Conservation (phyloP, 208 protist genomes). For the Acanthamoeba sp. region DNA sequence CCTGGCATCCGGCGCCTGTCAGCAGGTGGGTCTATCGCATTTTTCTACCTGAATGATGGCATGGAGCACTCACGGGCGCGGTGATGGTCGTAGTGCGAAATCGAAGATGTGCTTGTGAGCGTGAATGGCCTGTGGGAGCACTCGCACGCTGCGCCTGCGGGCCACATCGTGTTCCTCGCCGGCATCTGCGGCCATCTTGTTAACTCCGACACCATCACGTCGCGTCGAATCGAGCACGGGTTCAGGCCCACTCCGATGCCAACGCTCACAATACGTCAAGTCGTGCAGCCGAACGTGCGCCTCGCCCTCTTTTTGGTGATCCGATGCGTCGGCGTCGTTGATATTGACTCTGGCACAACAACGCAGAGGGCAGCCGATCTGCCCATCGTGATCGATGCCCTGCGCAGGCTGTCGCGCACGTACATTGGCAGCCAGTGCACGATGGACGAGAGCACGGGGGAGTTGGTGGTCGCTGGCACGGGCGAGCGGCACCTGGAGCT, state of each 20-base stretch:
- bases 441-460: neutral
- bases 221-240: neutral
- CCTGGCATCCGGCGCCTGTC: constrained; percentile 98
- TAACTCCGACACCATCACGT: constrained; percentile 98
- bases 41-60: too few species aligned
- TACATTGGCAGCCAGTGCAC: neutral
- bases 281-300: neutral
- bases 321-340: too few species aligned
- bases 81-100: constrained; percentile 93
- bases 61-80: too few species aligned
- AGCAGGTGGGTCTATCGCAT: constrained; percentile 92
- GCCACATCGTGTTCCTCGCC: constrained; percentile 98
- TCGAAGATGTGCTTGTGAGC: constrained; percentile 97
- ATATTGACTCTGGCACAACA: too few species aligned
- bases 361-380: neutral
- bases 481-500: constrained; percentile 99
- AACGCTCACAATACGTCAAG: neutral
- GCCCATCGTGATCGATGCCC: neutral
- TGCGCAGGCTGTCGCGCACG: neutral
- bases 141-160: constrained; percentile 97
- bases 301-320: too few species aligned
- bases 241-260: neutral
- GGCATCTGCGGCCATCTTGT: constrained; percentile 99
- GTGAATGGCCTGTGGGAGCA: constrained; percentile 97
- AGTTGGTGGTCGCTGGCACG: constrained; percentile 97